phyloP scores from a whole-genome alignment of 2,329 filamentous ascomycete species.

The Peltaster fructicola region DNA sequence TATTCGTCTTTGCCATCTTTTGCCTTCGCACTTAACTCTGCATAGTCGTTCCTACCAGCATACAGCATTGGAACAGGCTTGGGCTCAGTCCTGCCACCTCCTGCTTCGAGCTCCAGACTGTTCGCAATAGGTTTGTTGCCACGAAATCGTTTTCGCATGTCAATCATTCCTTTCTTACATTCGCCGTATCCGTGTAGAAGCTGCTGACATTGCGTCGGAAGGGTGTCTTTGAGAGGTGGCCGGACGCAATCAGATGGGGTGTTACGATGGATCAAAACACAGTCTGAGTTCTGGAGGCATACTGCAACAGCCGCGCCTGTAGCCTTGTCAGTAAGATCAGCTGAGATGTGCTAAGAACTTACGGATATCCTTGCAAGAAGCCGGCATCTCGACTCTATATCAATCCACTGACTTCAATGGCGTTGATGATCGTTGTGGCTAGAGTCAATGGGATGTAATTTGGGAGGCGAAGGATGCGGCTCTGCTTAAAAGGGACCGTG shows the following conservation, averaged over 20 bases:
- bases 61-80: too few relatives aligned
- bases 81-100: slow-evolving; percentile 20
- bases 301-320: slow-evolving; percentile 77
- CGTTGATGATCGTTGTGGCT: too few relatives aligned
- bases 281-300: slow-evolving; percentile 93
- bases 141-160: slow-evolving; percentile 96
- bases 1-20: slow-evolving; percentile 18
- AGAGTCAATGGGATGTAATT: too few relatives aligned
- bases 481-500: too few relatives aligned
- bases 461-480: too few relatives aligned
- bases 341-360: slow-evolving; percentile 23
- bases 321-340: slow-evolving; percentile 1
- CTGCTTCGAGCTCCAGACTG: slow-evolving; percentile 43
- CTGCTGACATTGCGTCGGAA: slow-evolving; percentile 80
- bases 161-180: slow-evolving; percentile 89
- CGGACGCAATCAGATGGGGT: slow-evolving; percentile 75
- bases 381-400: too few relatives aligned
- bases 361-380: slow-evolving; percentile 95
- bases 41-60: slow-evolving; percentile 13
- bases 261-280: slow-evolving; percentile 83
- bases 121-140: slow-evolving; percentile 75
- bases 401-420: too few relatives aligned
- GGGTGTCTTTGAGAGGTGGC: slow-evolving; percentile 58
- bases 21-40: slow-evolving; percentile 9
- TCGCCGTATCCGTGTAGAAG: slow-evolving; percentile 84